Evolutionary conservation across 2,329 filamentous ascomycete species (phyloP), one percentile per base, ranked within the genome.

Genomic region (Phialophora macrospora): DNA sequence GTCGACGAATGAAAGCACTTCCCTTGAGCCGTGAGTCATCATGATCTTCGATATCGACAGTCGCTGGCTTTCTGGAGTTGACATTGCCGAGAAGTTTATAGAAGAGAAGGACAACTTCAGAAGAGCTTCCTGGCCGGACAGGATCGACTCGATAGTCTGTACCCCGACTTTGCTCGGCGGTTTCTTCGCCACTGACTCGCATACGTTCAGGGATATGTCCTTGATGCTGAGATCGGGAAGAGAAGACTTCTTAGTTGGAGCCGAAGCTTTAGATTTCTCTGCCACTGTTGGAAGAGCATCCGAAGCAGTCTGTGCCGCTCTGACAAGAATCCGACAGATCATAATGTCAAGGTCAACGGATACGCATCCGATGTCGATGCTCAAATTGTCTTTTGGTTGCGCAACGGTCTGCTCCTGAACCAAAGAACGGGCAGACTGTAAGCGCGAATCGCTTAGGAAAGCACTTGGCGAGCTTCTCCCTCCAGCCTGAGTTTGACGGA

Each of bases 1-100:
- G 54, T 82, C 78, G 59, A 83, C 79, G 69, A 87, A 87, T 2
- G 80, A 82, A 28, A 87, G 73, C 8, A 87, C 77, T 38, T 82
- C 76, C 28, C 83, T 78, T 20, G 81, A 80, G 5, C 80, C 76
- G 66, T 82, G 82, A 2, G 81, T 80, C 49, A 86, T 74, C 0
- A 74, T 71, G 60, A 85, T 80, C 57, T 80, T 82, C 2, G 78
- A 76, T 24, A 71, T 60, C 14, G 59, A 68, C 17, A 69, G 48
- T 14, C 68, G 68, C 55, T 65, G 59, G 26, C 17, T 28, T 41
- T 60, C 59, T 28, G 30, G 46, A 17, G 11, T 24, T n/a, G 62
- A 56, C 12, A 41, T 12, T n/a, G 55, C 8, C 17, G 52, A 24
- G 28, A 65, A 62, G 30, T 46, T 51, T 22, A 69, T 49, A 11